Base-by-base conservation (phyloP, 495 filamentous ascomycete species). In the Penicillium bialowiezense region DNA sequence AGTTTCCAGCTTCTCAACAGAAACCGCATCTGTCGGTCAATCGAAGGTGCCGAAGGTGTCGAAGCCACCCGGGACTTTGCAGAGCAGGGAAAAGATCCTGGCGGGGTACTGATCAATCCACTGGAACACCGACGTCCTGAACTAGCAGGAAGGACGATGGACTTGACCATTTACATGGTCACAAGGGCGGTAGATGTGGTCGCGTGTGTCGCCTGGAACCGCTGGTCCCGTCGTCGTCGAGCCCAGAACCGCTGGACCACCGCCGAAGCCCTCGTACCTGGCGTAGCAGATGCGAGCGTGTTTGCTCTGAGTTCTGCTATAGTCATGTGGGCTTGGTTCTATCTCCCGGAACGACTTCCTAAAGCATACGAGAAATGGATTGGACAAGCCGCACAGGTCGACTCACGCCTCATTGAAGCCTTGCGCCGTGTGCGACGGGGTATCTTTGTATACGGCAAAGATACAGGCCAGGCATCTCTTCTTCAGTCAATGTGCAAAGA, bases 291-390 rank as follows among this genome's bases (percentile, higher is more conserved):
- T 60, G 79, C 88, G n/a, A 69, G 77, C 8, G 61, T 92, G 5
- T 97, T 97, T 62, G 82, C 89, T 15, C 56, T 78, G 44, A 91
- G 86, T 54, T 81, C 82, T 37, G 86, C 82, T n/a, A 68, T 90
- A 3, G 84, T 97, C 40, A 97, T 95, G 90, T 91, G 89, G 85
- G 79, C 88, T 15, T 95, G 88, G 88, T 84, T 95, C 58, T 95
- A 92, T 71, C 54, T 62, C 3, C 88, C 89, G 0, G 71, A 78
- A 32, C 76, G 81, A 40, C 70, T 95, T 5, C 90, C 90, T 9
- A 77, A 65, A 28, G 76, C 85, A 20, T 97, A 96, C 69, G 87
- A 83, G 51, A 87, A 87, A 65, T 96, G 91, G 90, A 95, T 97
- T 55, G 78, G 76, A 34, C 79, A 81, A 18, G 87, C 85, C 15